These are phyloP conservation scores for Aspergillus spinulosporus DNA, from an alignment of 2,329 filamentous ascomycete genomes.

Conservation along the genomic window DNA sequence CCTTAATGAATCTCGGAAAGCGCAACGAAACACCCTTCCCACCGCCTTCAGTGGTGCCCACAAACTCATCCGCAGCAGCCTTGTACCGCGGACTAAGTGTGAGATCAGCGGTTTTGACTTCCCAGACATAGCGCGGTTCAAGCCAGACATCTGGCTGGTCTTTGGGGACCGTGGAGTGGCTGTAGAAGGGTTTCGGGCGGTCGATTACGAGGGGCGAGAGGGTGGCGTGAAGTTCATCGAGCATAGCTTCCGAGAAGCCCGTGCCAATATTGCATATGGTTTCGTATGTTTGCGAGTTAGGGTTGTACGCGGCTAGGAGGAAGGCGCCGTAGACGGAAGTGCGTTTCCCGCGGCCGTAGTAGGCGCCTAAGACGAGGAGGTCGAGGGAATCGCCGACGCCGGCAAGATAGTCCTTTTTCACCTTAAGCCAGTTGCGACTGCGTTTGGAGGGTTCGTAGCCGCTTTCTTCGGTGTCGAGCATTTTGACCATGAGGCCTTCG, in stretches of 20 bases:
- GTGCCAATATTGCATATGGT: slow-evolving; percentile 98
- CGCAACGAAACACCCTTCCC: slow-evolving; percentile 80
- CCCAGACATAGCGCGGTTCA: slow-evolving; percentile 92
- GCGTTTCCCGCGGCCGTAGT: slow-evolving; percentile 91
- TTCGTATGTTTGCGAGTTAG: slow-evolving; percentile 77
- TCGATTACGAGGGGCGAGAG: slow-evolving; percentile 81
- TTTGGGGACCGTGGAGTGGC: slow-evolving; percentile 77
- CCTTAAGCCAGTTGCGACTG: slow-evolving; percentile 97
- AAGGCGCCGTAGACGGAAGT: slow-evolving; percentile 96
- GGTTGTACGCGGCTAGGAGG: slow-evolving; percentile 90
- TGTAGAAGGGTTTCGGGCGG: slow-evolving; percentile 89
- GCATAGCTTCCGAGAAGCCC: slow-evolving; percentile 88
- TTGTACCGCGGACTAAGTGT: slow-evolving; percentile 91
- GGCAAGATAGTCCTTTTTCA: slow-evolving; percentile 97
- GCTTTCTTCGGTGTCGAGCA: slow-evolving; percentile 90
- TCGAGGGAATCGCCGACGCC: slow-evolving; percentile 95
- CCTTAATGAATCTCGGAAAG: slow-evolving; percentile 89
- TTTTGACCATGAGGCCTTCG: slow-evolving; percentile 98
- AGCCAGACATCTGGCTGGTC: slow-evolving; percentile 99
- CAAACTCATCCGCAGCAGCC: slow-evolving; percentile 79
- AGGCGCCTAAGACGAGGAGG: slow-evolving; percentile 91
- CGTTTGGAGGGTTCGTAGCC: slow-evolving; percentile 95
- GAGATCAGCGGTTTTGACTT: slow-evolving; percentile 94
- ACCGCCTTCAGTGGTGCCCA: slow-evolving; percentile 55
- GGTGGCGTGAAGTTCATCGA: slow-evolving; percentile 79